Evolutionary conservation across 306 rosid species (phyloP), one percentile per base, ranked within the genome.

Genomic region (Hippophae rhamnoides): DNA sequence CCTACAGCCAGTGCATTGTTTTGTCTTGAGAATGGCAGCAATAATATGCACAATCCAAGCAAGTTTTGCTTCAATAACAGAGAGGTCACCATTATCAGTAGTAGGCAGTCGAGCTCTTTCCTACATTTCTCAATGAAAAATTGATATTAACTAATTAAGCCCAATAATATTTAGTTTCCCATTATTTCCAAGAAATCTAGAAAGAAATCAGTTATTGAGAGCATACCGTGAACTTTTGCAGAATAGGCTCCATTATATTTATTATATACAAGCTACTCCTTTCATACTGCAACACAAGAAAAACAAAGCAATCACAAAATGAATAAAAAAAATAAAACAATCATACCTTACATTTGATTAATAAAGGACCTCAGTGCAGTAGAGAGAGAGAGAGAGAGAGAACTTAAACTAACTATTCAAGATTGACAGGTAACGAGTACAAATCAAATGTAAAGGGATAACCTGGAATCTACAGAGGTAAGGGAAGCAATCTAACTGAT

Each of bases 381-480:
- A 2, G 5, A 31, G 5, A 31, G 38, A 31, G 38, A 27, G 38
- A 31, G 38, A 31, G 38, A 31, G 38, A 31, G 5, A 0, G 38
- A 31, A 31, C 38, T 31, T 31, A 2, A 31, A 31, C 38, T 31
- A 31, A 4, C 38, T 31, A 31, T 31, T 31, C 4, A 31, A 31
- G 38, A 31, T 31, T 31, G 38, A 31, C 3, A 31, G 38, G 3
- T 31, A 31, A 31, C 5, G 44, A 69, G 8, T 12, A 58, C 45
- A 42, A 41, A 43, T 47, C 46, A 61, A 31, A 2, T 5, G 44
- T 55, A 58, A 43, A 59, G 52, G 25, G 56, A 64, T 27, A 65
- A 92, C 99, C 96, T 88, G 99, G 74, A 88, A 92, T 82, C 96
- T 82, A 74, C 99, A 83, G 52, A 92, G 84, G 78, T 86, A 78